Evolutionary conservation across 2,329 filamentous ascomycete genomes (phyloP).

Genomic region (Sarocladiaceae sp.): DNA sequence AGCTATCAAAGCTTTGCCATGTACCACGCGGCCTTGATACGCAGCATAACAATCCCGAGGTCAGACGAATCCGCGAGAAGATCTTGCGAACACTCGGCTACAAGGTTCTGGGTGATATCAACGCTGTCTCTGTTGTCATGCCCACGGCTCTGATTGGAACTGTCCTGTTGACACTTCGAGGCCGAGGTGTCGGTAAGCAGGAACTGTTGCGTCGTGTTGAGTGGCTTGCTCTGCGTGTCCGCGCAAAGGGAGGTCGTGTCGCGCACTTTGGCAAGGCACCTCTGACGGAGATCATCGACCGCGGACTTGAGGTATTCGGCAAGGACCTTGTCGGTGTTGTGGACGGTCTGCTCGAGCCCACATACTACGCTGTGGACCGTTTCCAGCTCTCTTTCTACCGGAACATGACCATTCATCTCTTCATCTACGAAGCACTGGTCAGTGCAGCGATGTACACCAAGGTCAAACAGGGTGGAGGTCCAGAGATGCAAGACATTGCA

Average conservation of each 20-base stretch:
- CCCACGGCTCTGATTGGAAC: slow-evolving; percentile 95
- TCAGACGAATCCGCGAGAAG: slow-evolving; percentile 58
- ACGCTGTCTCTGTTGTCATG: slow-evolving; percentile 95
- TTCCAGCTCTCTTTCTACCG: slow-evolving; percentile 98
- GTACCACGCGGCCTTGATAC: slow-evolving; percentile 38
- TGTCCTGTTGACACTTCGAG: slow-evolving; percentile 83
- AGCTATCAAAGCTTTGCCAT: slow-evolving; percentile 53
- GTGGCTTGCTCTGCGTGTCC: slow-evolving; percentile 80
- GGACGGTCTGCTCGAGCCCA: slow-evolving; percentile 78
- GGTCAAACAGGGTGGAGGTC: slow-evolving; percentile 87
- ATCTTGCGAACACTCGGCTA: slow-evolving; percentile 86
- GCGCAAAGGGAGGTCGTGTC: slow-evolving; percentile 83
- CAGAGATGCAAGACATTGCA: slow-evolving; percentile 71
- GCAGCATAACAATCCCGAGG: slow-evolving; percentile 42
- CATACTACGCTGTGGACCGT: slow-evolving; percentile 89
- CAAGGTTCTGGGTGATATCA: slow-evolving; percentile 89
- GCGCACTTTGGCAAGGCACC: slow-evolving; percentile 85
- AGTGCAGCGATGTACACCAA: slow-evolving; percentile 86
- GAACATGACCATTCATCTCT: slow-evolving; percentile 99
- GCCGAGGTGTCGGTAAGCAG: slow-evolving; percentile 81
- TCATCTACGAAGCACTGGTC: slow-evolving; percentile 88
- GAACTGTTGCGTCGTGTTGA: slow-evolving; percentile 84
- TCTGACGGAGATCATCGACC: slow-evolving; percentile 77
- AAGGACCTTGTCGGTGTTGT: slow-evolving; percentile 81
- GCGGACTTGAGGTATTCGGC: slow-evolving; percentile 87